Base-by-base conservation (phyloP, 2,329 filamentous ascomycete genomes). In the Scedosporium dehoogii region DNA sequence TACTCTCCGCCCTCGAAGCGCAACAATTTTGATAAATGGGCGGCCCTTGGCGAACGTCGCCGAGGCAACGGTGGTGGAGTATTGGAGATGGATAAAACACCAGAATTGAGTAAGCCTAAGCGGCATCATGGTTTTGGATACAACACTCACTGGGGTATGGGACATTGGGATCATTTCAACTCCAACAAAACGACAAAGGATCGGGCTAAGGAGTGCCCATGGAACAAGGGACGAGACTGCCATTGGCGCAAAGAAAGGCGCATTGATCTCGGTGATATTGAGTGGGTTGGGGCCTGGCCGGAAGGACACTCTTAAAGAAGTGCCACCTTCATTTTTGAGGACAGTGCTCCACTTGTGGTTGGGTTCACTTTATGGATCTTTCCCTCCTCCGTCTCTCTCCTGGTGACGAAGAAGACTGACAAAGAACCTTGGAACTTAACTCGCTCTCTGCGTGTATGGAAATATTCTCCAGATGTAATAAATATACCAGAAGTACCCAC, bases 281-380 rank as follows among this genome's bases (percentile, higher is more conserved):
- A 96, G 85, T 96, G 93, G 88, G 91, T 96, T 86, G 92, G 92
- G 81, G 91, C 90, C 78, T 96, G 90, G 86, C 86, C 90, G 75
- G 86, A 86, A 68, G 75, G 74, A 71, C 73, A 75, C 67, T 78
- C 74, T 68, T 74, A 67, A 58, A 59, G 46, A 46, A 29, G 48
- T 46, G 21, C 29, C 6, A n/a, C 10, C 41, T 23, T 25, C 53
- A 27, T 16, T 27, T 14, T 51, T 29, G 12, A n/a, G 61, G 21
- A 6, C n/a, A 23, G 42, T 23, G 27, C 23, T 55, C 44, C 61
- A 63, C 82, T 86, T 85, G 83, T 86, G 78, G 82, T 83, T 83
- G 74, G 72, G 77, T 75, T 76, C 74, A 71, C 70, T 10, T 66
- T 60, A 62, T 42, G n/a, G 56, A 57, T 29, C 61, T 18, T 55